Evolutionary conservation across 1,284 basidiomycete species (phyloP), one percentile per base, ranked within the genome.

Genomic region (Baeospora myosura): DNA sequence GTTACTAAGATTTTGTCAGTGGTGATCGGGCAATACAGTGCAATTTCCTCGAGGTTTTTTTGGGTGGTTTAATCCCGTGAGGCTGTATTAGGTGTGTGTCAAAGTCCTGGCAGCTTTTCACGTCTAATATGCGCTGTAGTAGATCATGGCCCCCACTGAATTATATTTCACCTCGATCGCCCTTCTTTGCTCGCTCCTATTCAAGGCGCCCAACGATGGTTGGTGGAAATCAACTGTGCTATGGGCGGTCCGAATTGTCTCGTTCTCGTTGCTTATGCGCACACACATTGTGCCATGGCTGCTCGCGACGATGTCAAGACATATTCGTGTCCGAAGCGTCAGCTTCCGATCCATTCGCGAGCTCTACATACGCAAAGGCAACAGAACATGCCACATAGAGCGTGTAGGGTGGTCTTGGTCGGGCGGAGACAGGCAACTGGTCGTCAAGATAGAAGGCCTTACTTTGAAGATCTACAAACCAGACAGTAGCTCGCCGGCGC

Each of bases 281-380:
- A 77, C 75, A 1, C 81, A 79, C 55, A 63, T 87, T 44, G 68
- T 74, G 2, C 83, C 83, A 41, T 77, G 72, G 56, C 59, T 81
- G 32, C 65, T 87, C 20, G 64, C 68, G 36, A 67, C 69, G 29
- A 60, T 78, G 43, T 81, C 79, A 7, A 69, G 67, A 36, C 79
- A 76, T 49, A 63, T 87, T 45, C 76, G 76, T 16, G 68, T 85
- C 22, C 72, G 77, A 31, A 85, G 80, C 53, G 69, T 87, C 43
- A 87, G 85, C 55, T 62, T 84, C 31, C 74, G 81, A 40, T 88
- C 85, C 18, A 76, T 88, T 48, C 76, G 81, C 35, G 84, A 85
- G 18, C 64, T 88, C 26, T 85, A 81, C 59, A 70, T 85, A 44
- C 70, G 73, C 38, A 65, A 64, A 30, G 75, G 77, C 30, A 61